Base-by-base conservation (phyloP, 140 eudicot genomes). In the Oenanthe javanica region DNA sequence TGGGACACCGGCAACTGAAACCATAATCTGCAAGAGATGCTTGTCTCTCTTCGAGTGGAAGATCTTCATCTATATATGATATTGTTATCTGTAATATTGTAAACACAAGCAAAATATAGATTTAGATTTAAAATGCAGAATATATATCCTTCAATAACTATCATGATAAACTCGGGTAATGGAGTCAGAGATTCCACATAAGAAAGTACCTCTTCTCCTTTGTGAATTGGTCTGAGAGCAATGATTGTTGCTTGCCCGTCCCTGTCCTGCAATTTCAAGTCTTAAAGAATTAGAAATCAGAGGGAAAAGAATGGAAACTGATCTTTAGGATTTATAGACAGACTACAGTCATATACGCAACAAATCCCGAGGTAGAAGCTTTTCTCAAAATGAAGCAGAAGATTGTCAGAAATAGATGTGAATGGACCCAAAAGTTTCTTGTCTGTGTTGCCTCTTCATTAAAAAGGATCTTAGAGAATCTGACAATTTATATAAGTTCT, bases 31-130 rank as follows among this genome's bases (percentile, higher is more conserved):
- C 99, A 78, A 95, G 96, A 70, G 81, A 77, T 54, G 85, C 86
- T 78, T 85, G 93, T 82, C 99, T 92, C 78, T 90, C 97, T 82
- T 90, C 93, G 70, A 75, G 79, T 19, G 93, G 88, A 54, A 89
- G 89, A 18, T 92, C 97, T 83, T 95, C 99, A 59, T 92, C 97
- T 76, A 95, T 95, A 86, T 95, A 95, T 31, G 99, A 95, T 81
- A 95, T 95, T 1, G 97, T 95, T 72, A 95, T 84, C 99, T 95
- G 90, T 21, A 75, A 79, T 51, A 43, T 80, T 46, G 15, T n/a
- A 25, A 47, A 45, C 61, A 14, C 61, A 59, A 42, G 11, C 55
- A 13, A 1, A 31, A 31, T 31, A 31, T 31, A 31, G 40, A n/a
- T 38, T 16, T 5, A 51, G 48, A 70, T 55, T 12, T 3, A 31